A percentile compares a stretch with the other conserved stretches of the same genome.
Conservation (phyloP, 1,139 yeast genomes). For the Saccharomycopsis phalli region DNA sequence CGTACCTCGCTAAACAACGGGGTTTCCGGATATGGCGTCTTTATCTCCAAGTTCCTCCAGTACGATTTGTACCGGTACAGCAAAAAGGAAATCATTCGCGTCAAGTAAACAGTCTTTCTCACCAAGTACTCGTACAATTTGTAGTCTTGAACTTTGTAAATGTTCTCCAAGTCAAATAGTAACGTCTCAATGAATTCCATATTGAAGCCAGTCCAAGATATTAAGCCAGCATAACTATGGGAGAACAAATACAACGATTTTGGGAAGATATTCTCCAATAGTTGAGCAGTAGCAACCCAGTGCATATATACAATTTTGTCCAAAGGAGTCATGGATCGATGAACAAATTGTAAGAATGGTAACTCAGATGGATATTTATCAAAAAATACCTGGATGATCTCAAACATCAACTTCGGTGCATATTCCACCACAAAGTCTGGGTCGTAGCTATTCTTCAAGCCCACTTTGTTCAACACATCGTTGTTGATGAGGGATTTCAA, state of each 20-base stretch:
- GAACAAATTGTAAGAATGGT: conserved; percentile 3
- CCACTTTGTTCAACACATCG: conserved; percentile 5
- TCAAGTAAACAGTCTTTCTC: conserved; percentile 10
- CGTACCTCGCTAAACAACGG: not conserved
- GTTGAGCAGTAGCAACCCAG: conserved; percentile 14
- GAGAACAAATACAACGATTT: conserved; percentile 13
- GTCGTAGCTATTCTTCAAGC: conserved; percentile 7
- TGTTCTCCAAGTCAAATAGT: conserved; percentile 5
- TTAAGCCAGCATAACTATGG: conserved; percentile 11
- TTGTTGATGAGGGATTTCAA: conserved; percentile 4
- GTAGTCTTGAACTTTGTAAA: not conserved
- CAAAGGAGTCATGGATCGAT: conserved; percentile 5
- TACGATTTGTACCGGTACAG: conserved; percentile 9
- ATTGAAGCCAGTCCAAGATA: conserved; percentile 13
- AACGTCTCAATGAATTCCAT: conserved; percentile 8
- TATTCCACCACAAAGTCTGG: conserved; percentile 9
- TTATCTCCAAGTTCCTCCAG: conserved; percentile 1
- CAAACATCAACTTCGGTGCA: conserved; percentile 3
- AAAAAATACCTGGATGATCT: conserved; percentile 6
- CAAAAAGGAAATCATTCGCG: conserved; percentile 12
- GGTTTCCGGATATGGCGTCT: conserved; percentile 3
- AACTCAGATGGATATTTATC: conserved; percentile 9
- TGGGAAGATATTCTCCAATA: conserved; percentile 17
- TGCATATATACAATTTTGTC: conserved; percentile 14
- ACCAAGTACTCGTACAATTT: conserved; percentile 7